Evolutionary conservation across 306 rosid genomes (phyloP).

Genomic region (Dryas drummondii): DNA sequence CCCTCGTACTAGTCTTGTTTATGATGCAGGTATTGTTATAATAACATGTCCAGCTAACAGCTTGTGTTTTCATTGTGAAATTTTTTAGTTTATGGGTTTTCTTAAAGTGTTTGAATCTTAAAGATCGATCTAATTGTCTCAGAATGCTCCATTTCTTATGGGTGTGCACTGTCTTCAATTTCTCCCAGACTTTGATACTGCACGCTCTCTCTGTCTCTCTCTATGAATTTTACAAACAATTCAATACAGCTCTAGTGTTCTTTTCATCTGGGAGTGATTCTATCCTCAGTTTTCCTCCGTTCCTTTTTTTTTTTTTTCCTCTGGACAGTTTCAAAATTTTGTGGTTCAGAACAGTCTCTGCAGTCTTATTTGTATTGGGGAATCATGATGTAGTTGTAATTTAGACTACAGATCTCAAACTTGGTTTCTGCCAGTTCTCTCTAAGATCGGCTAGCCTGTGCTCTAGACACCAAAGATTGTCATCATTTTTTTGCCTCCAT

Average conservation of each 20-base stretch:
- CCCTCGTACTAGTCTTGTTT: slow-evolving; percentile 91
- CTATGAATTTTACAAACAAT: background rate
- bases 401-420: slow-evolving; percentile 33
- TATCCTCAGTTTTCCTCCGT: slow-evolving; percentile 2
- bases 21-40: slow-evolving; percentile 70
- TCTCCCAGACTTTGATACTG: background rate
- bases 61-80: background rate
- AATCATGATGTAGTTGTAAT: slow-evolving; percentile 9
- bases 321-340: background rate
- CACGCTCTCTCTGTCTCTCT: slow-evolving; percentile 3
- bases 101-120: slow-evolving; percentile 3
- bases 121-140: slow-evolving; percentile 15
- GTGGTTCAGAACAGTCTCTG: background rate
- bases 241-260: background rate
- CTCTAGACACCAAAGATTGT: slow-evolving; percentile 2
- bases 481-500: background rate
- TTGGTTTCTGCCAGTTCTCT: slow-evolving; percentile 16
- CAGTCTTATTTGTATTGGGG: background rate
- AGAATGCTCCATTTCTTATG: slow-evolving; percentile 20
- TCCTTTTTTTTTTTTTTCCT: background rate
- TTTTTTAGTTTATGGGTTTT: background rate
- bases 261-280: slow-evolving; percentile 21
- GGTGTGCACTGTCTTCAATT: slow-evolving; percentile 24
- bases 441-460: background rate
- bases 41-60: background rate